phyloP scores from a whole-genome alignment of 768 basidiomycete species.

The Tubosaeta sp. region DNA sequence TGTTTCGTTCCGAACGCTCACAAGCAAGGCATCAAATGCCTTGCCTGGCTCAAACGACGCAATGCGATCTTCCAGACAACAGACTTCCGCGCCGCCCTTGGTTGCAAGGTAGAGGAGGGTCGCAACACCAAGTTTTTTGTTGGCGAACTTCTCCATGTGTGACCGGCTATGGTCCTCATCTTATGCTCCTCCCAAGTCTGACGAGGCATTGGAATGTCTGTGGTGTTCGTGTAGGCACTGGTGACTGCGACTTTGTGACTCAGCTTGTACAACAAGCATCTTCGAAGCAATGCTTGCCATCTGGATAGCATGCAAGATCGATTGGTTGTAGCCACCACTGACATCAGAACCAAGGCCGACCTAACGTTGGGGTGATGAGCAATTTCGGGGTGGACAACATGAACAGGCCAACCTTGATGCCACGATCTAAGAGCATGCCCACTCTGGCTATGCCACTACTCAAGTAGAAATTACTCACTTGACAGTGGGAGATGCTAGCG shows the following conservation, averaged over 20 bases:
- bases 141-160: slow-evolving; percentile 36
- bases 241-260: slow-evolving; percentile 8
- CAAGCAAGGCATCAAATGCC: slow-evolving; percentile 84
- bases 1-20: slow-evolving; percentile 50
- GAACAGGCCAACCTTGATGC: slow-evolving; percentile 65
- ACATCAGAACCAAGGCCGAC: slow-evolving; percentile 95
- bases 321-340: slow-evolving; percentile 81
- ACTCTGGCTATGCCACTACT: slow-evolving; percentile 81
- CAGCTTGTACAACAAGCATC: slow-evolving; percentile 51
- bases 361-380: slow-evolving; percentile 35
- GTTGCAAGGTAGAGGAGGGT: slow-evolving; percentile 89
- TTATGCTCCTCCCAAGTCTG: neutral
- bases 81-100: slow-evolving; percentile 83
- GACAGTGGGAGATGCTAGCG: slow-evolving; percentile 89
- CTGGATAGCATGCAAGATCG: slow-evolving; percentile 72
- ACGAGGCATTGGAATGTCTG: neutral
- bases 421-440: slow-evolving; percentile 72
- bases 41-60: slow-evolving; percentile 81
- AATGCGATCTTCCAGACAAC: slow-evolving; percentile 58
- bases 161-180: neutral
- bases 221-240: neutral
- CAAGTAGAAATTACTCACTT: slow-evolving; percentile 90
- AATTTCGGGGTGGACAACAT: neutral
- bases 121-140: slow-evolving; percentile 64
- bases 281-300: slow-evolving; percentile 81